Base-by-base conservation (phyloP, 2,329 filamentous ascomycete species). In the Mycosphaerelloides madeirae region DNA sequence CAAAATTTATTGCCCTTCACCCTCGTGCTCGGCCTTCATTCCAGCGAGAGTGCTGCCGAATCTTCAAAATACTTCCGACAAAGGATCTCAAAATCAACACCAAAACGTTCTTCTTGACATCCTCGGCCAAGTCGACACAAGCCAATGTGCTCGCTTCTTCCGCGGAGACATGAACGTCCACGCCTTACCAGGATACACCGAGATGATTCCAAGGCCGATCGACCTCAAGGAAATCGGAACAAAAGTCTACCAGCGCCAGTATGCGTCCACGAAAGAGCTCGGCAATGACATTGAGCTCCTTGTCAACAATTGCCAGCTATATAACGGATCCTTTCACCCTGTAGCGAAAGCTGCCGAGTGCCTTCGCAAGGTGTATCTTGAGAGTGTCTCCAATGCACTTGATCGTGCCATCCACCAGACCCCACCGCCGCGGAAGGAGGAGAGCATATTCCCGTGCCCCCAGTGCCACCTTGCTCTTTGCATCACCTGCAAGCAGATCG, bases 21-120 rank as follows among this genome's bases (percentile, higher is more conserved):
- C 67, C 8, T 65, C 58, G 7, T 77, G 75, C 53, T 76, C 74
- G 1, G 57, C 65, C 2, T 77, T 77, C 53, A 71, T 78, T 19
- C 57, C 68, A 18, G 55, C 60, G 25, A 61, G 65, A 22, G 15
- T 38, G 36, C 19, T 44, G 4, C 44, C 33, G 12, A 31, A 44
- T 31, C 13, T 41, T 3, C 16, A 38, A 9, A 31, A 43, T 13
- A 3, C 31, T 9, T 25, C 22, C 22, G 9, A 25, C 5, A 25
- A 44, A 15, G 12, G 18, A 38, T 19, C 32, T 28, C n/a, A 31
- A 14, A 25, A 32, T 6, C 25, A 28, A 38, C 43, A 49, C 14
- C 38, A 40, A 12, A 18, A 36, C 13, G 22, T 45, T 16, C 11
- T 49, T 5, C 19, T 14, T 15, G 36, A 46, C 6, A 35, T 57